Percentiles rank a stretch among this genome's conserved stretches.
phyloP scores from a whole-genome alignment of 2,329 filamentous ascomycete species.

The Lasiodiplodia citricola region DNA sequence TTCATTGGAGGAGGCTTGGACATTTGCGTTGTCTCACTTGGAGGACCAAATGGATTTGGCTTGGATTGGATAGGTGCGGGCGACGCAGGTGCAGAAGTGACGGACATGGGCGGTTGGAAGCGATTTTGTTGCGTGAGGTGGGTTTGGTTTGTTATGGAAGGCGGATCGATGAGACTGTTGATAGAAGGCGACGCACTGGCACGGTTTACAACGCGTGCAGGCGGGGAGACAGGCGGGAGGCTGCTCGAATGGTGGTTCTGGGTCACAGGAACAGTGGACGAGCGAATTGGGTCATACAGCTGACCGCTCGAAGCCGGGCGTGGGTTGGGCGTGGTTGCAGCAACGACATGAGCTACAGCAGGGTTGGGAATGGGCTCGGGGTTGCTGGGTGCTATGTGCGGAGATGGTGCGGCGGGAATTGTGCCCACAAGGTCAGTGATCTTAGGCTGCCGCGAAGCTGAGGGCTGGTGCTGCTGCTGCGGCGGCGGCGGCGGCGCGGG shows the following conservation, averaged over 20 bases:
- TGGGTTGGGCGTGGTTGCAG: conserved; percentile 55
- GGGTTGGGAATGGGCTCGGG: conserved; percentile 40
- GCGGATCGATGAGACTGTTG: conserved; percentile 83
- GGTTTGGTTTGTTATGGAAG: conserved; percentile 48
- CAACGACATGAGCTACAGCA: conserved; percentile 44
- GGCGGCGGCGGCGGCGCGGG: conserved; percentile 28
- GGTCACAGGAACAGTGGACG: conserved; percentile 53
- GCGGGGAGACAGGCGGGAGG: conserved; percentile 54
- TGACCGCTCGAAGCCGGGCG: conserved; percentile 72
- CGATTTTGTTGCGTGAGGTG: conserved; percentile 26
- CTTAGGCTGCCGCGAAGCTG: conserved; percentile 44
- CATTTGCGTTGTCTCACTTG: conserved; percentile 7
- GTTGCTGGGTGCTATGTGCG: neutral
- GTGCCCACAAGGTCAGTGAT: conserved; percentile 47
- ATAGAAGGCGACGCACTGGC: conserved; percentile 93
- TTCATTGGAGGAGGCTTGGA: conserved; percentile 21
- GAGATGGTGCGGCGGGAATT: conserved; percentile 24
- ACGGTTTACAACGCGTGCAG: conserved; percentile 61
- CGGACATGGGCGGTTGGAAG: conserved; percentile 41
- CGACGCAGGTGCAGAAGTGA: conserved; percentile 48
- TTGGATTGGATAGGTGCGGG: conserved; percentile 34
- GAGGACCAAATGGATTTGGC: conserved; percentile 24
- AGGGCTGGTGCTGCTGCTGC: conserved; percentile 28
- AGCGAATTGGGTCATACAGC: conserved; percentile 88
- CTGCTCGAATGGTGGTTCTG: conserved; percentile 48